A percentile compares a stretch with the other conserved stretches of the same genome.
Conservation (phyloP, 495 filamentous ascomycete genomes). For the Lophiostoma macrostomum region DNA sequence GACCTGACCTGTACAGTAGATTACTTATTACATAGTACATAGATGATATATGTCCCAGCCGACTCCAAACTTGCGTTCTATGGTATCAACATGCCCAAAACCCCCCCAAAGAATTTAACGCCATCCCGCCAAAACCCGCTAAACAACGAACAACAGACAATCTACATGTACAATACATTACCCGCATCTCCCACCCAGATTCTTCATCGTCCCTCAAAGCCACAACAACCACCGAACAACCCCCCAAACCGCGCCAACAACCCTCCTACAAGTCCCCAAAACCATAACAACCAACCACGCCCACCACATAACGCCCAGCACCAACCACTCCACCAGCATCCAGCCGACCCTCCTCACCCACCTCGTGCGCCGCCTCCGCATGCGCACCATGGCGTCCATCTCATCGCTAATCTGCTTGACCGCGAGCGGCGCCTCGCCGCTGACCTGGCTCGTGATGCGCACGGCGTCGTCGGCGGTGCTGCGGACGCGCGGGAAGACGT, state of each 20-base stretch:
- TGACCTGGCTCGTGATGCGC: slow-evolving; percentile 67
- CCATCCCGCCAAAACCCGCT: too few species aligned
- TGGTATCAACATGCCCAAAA: too few species aligned
- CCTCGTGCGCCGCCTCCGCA: slow-evolving; percentile 64
- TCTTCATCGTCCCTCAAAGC: slow-evolving; percentile 46
- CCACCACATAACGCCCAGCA: slow-evolving; percentile 50
- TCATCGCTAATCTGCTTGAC: slow-evolving; percentile 75
- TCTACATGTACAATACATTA: too few species aligned
- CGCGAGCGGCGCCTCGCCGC: slow-evolving; percentile 67
- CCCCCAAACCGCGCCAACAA: slow-evolving; percentile 54
- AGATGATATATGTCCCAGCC: too few species aligned
- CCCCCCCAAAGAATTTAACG: too few species aligned
- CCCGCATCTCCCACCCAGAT: too few species aligned
- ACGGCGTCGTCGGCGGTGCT: slow-evolving; percentile 72
- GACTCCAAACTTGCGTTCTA: too few species aligned
- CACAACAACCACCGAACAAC: slow-evolving; percentile 74
- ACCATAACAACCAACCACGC: slow-evolving; percentile 47
- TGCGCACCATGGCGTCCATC: slow-evolving; percentile 69
- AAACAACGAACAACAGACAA: too few species aligned
- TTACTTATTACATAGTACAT: too few species aligned
- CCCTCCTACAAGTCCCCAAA: slow-evolving; percentile 35
- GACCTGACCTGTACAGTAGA: too few species aligned
- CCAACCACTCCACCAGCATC: slow-evolving; percentile 46
- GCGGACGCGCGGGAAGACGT: slow-evolving; percentile 63
- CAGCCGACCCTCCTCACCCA: slow-evolving; percentile 58